Base-by-base conservation (phyloP, 768 basidiomycete genomes). In the Phaeotremella fagi region DNA sequence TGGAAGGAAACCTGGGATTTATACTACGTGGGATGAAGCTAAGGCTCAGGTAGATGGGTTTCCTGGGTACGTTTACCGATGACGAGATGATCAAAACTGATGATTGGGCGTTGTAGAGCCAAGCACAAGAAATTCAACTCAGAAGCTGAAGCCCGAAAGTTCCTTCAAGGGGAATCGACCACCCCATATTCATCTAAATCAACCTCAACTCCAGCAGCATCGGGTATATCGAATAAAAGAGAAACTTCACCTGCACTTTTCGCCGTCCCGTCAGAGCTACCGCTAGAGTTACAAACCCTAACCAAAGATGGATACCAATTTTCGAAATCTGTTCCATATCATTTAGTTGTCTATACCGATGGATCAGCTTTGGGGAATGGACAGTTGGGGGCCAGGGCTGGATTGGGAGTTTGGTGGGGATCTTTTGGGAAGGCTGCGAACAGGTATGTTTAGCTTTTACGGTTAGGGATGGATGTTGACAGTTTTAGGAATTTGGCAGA, bases 341-440 rank as follows among this genome's bases (percentile, higher is more conserved):
- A 57, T 25, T 48, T 74, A 22, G 63, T 86, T 12, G 90, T 90
- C 1, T 94, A 88, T 63, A 85, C 81, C 18, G 92, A 97, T 72
- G 92, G 92, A 11, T 86, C 90, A 4, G 90, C 89, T 59, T 82
- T 81, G 64, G 82, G 84, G 1, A 97, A 97, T 67, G 92, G 92
- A 0, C 75, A 83, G 65, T 26, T 25, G 2, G 82, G 80, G 1
- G 80, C 86, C 0, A 59, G 81, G 36, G 92, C 89, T 0, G 92
- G 92, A 1, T 75, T 90, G 37, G 92, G 92, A 0, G 88, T 97
- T 0, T 97, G 84, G 83, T 97, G 88, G 87, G 88, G 85, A 0
- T 74, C n/a, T 4, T 20, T 38, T 12, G 65, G 71, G 4, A 57
- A 68, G 23, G 73, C 71, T 2, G 55, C 51, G 22, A 48, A 36